A percentile compares a stretch with the other conserved stretches of the same genome.
Conservation (phyloP, 208 protist species). For the Histomonas meleagridis region DNA sequence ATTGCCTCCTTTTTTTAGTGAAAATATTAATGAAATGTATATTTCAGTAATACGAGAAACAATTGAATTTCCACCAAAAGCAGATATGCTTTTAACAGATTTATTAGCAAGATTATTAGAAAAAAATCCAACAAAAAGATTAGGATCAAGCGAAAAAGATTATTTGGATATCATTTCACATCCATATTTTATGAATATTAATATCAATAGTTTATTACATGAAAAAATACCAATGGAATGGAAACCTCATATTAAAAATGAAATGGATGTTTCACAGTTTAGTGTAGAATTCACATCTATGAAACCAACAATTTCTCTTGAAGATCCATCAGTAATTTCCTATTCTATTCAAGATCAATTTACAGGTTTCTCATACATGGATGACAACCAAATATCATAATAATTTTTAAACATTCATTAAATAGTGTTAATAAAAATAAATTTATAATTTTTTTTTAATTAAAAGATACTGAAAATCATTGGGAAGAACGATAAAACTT, state of each 20-base stretch:
- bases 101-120: slow-evolving; percentile 47
- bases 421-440: no score
- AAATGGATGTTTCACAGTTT: slow-evolving; percentile 40
- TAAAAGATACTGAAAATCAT: no score
- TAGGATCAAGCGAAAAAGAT: slow-evolving; percentile 42
- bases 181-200: slow-evolving; percentile 40
- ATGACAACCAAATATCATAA: no score
- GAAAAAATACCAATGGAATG: slow-evolving; percentile 37
- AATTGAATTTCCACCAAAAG: slow-evolving; percentile 49
- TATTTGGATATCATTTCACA: slow-evolving; percentile 48
- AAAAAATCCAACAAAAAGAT: slow-evolving; percentile 41
- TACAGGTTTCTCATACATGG: no score
- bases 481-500: no score
- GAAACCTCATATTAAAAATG: not conserved
- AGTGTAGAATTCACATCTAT: slow-evolving; percentile 39
- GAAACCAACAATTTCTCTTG: not conserved
- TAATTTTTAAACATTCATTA: no score
- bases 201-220: not conserved
- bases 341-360: no score
- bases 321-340: no score
- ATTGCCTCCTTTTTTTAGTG: slow-evolving; percentile 45
- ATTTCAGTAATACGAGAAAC: slow-evolving; percentile 53
- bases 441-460: no score
- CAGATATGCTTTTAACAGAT: slow-evolving; percentile 44
- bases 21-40: slow-evolving; percentile 59